These are phyloP conservation scores for Phytopythium aichiense DNA, from an alignment of 352 stramenopile genomes.

Conservation along the genomic window DNA sequence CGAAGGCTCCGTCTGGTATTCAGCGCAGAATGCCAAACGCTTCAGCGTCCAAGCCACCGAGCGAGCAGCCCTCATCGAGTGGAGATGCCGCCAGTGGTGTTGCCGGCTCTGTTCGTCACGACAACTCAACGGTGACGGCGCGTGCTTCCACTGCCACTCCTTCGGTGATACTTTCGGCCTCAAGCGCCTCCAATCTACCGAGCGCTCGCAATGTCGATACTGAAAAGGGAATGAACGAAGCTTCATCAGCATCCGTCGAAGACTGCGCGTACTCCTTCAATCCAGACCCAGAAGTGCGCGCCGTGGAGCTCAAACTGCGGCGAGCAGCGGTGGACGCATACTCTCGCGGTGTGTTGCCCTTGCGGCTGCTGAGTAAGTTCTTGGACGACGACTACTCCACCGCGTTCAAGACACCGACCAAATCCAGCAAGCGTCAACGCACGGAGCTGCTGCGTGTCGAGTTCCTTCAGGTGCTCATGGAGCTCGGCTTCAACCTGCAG, in stretches of 20 bases:
- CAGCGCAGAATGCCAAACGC: background rate
- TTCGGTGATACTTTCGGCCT: too few species aligned
- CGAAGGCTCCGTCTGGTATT: background rate
- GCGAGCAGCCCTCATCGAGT: background rate
- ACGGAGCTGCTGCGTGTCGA: conserved; percentile 76
- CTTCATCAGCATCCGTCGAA: background rate
- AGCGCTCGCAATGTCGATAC: background rate
- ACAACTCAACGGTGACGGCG: background rate
- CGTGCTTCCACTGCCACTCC: background rate
- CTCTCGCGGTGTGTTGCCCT: conserved; percentile 58
- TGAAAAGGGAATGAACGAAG: background rate
- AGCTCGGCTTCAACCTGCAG: conserved; percentile 86
- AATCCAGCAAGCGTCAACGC: conserved; percentile 9
- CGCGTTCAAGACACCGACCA: conserved; percentile 5
- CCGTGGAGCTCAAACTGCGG: conserved; percentile 84
- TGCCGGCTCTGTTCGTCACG: background rate
- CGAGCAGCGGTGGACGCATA: conserved; percentile 67
- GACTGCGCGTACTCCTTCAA: conserved; percentile 85
- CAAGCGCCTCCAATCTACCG: background rate
- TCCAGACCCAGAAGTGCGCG: conserved; percentile 70
- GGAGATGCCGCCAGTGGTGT: background rate
- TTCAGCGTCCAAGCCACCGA: background rate
- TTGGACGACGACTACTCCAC: conserved; percentile 35
- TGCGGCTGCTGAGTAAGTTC: conserved; percentile 66
- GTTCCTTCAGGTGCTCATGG: conserved; percentile 92